phyloP scores from a whole-genome alignment of 305 asterid genomes.

The Caryopteris hybrid region DNA sequence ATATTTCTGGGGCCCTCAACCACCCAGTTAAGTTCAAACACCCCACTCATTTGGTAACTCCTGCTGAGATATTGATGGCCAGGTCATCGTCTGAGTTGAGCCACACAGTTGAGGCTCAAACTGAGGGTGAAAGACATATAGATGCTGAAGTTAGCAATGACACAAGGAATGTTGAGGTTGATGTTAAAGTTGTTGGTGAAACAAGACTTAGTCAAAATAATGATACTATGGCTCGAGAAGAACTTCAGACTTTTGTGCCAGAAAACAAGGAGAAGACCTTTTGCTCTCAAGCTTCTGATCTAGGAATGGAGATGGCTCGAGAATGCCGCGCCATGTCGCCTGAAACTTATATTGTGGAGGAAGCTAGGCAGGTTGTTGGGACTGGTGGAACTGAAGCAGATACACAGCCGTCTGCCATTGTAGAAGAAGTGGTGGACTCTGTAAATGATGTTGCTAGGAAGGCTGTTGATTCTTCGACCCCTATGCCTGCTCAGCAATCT shows the following conservation, averaged over 20 bases:
- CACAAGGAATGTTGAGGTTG: slow-evolving; percentile 50
- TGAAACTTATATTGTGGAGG: slow-evolving; percentile 52
- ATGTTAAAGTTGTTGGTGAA: slow-evolving; percentile 71
- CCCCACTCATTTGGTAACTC: slow-evolving; percentile 93
- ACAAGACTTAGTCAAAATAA: slow-evolving; percentile 45
- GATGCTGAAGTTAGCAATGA: slow-evolving; percentile 65
- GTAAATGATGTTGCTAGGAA: slow-evolving; percentile 40
- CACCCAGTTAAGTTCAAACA: slow-evolving; percentile 68
- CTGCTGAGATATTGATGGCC: slow-evolving; percentile 85
- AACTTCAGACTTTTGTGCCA: slow-evolving; percentile 43
- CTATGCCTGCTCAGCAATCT: slow-evolving; percentile 36
- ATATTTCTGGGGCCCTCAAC: slow-evolving; percentile 43
- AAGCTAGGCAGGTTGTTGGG: slow-evolving; percentile 58
- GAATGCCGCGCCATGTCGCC: slow-evolving; percentile 57
- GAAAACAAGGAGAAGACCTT: slow-evolving; percentile 67
- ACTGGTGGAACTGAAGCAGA: slow-evolving; percentile 36
- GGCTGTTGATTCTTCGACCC: slow-evolving; percentile 36
- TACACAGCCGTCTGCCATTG: slow-evolving; percentile 37
- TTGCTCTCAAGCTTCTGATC: slow-evolving; percentile 85
- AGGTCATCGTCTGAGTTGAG: slow-evolving; percentile 59
- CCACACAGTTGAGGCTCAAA: slow-evolving; percentile 47
- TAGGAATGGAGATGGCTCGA: slow-evolving; percentile 71
- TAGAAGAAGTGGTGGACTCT: slow-evolving; percentile 39
- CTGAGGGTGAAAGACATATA: slow-evolving; percentile 45
- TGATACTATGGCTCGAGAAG: slow-evolving; percentile 47